Conservation (phyloP, 352 stramenopile genomes). For the Phytophthora colocasiae region DNA sequence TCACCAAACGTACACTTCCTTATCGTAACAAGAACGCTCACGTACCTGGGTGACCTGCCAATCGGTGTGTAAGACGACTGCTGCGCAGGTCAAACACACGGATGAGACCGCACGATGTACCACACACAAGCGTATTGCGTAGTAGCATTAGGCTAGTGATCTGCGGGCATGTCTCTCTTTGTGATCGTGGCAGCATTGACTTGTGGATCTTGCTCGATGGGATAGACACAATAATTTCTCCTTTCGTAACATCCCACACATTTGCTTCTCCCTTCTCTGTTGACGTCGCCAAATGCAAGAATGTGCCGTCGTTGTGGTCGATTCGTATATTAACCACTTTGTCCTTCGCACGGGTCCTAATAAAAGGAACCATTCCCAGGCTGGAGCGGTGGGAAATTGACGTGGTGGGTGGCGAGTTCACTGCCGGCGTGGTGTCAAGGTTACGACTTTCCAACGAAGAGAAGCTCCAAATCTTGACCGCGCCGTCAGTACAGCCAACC, state of each 20-base stretch:
- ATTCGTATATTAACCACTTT: constrained; percentile 83
- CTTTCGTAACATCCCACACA: constrained; percentile 89
- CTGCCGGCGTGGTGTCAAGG: constrained; percentile 48
- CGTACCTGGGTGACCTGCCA: constrained; percentile 85
- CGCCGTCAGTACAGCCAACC: constrained; percentile 78
- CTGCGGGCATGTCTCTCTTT: constrained; percentile 69
- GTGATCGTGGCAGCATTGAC: constrained; percentile 74
- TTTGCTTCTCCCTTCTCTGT: constrained; percentile 89
- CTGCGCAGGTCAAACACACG: constrained; percentile 88
- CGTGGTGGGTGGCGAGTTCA: constrained; percentile 64
- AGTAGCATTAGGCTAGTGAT: constrained; percentile 91
- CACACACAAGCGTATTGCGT: constrained; percentile 87
- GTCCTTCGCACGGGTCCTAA: constrained; percentile 80
- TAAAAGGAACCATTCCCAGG: constrained; percentile 85
- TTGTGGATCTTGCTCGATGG: constrained; percentile 84
- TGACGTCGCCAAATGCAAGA: constrained; percentile 82
- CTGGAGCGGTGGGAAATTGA: constrained; percentile 83
- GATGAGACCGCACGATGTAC: constrained; percentile 88
- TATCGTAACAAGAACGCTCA: too few species aligned
- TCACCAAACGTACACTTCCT: background rate
- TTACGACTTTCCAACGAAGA: constrained; percentile 63
- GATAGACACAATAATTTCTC: constrained; percentile 84
- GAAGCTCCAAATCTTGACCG: constrained; percentile 87
- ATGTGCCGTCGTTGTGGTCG: constrained; percentile 82
- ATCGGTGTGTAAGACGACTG: constrained; percentile 78